A percentile compares a stretch with the other conserved stretches of the same genome.
These are phyloP conservation scores for Cairneyella variabilis DNA, from an alignment of 495 filamentous ascomycete genomes.

Conservation along the genomic window DNA sequence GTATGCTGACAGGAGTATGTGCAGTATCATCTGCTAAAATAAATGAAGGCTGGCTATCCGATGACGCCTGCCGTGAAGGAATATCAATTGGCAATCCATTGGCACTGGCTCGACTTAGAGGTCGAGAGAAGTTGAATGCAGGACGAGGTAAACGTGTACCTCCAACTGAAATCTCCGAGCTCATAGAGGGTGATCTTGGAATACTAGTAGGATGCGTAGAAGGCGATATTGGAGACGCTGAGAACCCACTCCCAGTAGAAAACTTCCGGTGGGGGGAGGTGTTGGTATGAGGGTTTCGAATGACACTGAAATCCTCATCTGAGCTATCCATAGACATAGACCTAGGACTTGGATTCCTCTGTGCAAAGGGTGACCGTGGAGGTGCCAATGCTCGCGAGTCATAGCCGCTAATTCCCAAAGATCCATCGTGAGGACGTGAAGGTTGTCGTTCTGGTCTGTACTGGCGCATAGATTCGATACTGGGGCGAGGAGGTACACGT, in stretches of 20 bases:
- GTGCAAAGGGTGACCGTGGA: constrained; percentile 53
- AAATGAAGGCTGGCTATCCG: constrained; percentile 60
- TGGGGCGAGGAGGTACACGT: constrained; percentile 10
- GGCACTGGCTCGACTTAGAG: constrained; percentile 73
- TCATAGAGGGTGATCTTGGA: constrained; percentile 74
- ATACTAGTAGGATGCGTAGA: constrained; percentile 34
- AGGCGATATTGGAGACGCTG: constrained; percentile 62
- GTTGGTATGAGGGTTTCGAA: background rate
- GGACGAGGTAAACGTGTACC: constrained; percentile 64
- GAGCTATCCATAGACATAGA: constrained; percentile 57
- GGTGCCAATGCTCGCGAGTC: constrained; percentile 40
- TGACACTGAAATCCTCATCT: constrained; percentile 42
- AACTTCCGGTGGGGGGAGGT: constrained; percentile 44
- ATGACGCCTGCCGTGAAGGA: constrained; percentile 48
- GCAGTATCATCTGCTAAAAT: constrained; percentile 55
- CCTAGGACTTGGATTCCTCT: constrained; percentile 52
- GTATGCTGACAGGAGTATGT: constrained; percentile 61
- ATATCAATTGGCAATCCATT: constrained; percentile 48
- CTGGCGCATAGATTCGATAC: constrained; percentile 18
- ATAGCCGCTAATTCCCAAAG: constrained; percentile 12
- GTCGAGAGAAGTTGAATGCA: constrained; percentile 89
- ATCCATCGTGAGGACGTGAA: constrained; percentile 14
- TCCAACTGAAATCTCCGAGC: constrained; percentile 63
- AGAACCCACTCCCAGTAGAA: constrained; percentile 64
- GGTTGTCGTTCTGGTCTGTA: too few species aligned